A percentile compares a stretch with the other conserved stretches of the same genome.
phyloP scores from a whole-genome alignment of 2,329 filamentous ascomycete genomes.

The Ophiosphaerella korrae region DNA sequence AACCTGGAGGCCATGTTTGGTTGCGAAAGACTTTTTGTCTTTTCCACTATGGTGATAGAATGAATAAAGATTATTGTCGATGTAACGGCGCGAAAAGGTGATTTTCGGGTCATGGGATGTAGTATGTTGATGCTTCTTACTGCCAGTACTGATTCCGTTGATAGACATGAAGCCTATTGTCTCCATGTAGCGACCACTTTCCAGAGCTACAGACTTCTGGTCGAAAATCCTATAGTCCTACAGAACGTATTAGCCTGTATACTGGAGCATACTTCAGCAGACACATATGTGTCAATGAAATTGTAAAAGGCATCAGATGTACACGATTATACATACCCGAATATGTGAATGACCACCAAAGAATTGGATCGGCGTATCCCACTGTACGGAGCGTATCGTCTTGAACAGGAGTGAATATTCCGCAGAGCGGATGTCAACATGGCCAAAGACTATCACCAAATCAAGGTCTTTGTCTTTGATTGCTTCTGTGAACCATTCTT shows the following conservation, averaged over 20 bases:
- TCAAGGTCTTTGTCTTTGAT: constrained; percentile 81
- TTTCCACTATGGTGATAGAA: constrained; percentile 79
- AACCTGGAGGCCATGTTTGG: constrained; percentile 73
- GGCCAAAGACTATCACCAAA: constrained; percentile 83
- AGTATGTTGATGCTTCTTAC: constrained; percentile 32
- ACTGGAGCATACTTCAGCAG: not conserved
- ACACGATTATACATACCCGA: constrained; percentile 47
- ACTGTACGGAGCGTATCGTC: constrained; percentile 75
- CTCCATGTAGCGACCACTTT: constrained; percentile 91
- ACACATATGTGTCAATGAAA: not conserved
- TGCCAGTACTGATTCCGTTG: constrained; percentile 62
- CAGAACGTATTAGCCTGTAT: not conserved
- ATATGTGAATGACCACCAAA: constrained; percentile 92
- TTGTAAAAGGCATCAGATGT: too few species aligned
- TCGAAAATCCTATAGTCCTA: constrained; percentile 79
- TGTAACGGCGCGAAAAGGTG: constrained; percentile 78
- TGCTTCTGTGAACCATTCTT: constrained; percentile 87
- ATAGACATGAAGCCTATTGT: constrained; percentile 94
- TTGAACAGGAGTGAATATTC: constrained; percentile 80
- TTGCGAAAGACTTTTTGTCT: constrained; percentile 74
- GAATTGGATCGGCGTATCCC: constrained; percentile 85
- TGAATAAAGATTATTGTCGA: constrained; percentile 91
- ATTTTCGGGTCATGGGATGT: constrained; percentile 42
- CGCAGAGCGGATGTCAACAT: constrained; percentile 79
- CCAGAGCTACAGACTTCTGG: constrained; percentile 75